phyloP scores from a whole-genome alignment of 495 filamentous ascomycete genomes.

The Xylaria castorea region DNA sequence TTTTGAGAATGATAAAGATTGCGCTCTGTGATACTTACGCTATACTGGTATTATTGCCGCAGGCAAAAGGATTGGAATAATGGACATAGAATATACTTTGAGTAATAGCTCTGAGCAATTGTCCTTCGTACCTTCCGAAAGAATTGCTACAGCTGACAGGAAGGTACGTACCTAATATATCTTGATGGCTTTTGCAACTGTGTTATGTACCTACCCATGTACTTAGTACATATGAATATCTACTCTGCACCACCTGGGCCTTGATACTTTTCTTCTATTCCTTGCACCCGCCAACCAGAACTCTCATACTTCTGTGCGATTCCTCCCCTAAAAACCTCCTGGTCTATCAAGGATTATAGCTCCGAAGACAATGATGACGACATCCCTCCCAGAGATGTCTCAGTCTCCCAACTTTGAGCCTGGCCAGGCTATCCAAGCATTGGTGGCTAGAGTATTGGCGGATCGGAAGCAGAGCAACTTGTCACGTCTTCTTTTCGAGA shows the following conservation, averaged over 20 bases:
- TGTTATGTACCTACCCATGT: no score
- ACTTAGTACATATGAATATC: not conserved
- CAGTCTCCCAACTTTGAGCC: not conserved
- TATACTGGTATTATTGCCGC: no score
- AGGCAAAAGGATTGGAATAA: not conserved
- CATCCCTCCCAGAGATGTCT: not conserved
- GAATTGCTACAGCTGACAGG: not conserved
- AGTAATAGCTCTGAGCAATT: not conserved
- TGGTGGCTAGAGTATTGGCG: not conserved
- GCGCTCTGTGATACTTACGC: not conserved
- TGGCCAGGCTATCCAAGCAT: not conserved
- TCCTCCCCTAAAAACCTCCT: not conserved
- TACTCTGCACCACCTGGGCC: not conserved
- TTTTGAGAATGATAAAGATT: not conserved
- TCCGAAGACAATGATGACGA: not conserved
- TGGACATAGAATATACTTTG: not conserved
- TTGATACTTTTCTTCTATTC: not conserved
- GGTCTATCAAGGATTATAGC: not conserved
- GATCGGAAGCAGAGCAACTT: not conserved
- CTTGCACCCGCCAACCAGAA: not conserved
- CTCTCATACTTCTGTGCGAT: not conserved
- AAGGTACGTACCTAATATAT: not conserved
- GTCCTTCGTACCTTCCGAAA: not conserved
- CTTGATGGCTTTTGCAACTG: not conserved
- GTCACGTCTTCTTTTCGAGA: not conserved